Percentiles rank a stretch among this genome's conserved stretches.
Evolutionary conservation across 108 stramenopile species (phyloP).

Genomic region (Fistulifera pelliculosa): DNA sequence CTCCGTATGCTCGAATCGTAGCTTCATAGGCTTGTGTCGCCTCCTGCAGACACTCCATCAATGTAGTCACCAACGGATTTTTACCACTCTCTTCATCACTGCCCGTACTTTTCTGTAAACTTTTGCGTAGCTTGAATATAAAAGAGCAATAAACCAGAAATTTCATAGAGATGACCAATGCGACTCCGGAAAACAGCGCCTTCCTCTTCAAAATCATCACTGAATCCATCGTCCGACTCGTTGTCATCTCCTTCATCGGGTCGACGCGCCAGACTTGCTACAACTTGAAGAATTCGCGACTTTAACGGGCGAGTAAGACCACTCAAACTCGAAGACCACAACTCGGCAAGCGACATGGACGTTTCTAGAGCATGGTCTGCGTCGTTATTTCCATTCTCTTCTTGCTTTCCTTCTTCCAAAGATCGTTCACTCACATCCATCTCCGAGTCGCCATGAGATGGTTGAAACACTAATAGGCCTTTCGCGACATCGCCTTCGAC

Average conservation of each 20-base stretch:
- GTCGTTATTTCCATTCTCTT: neutral
- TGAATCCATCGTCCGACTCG: constrained; percentile 26
- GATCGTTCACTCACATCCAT: constrained; percentile 15
- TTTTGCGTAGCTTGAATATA: constrained; percentile 62
- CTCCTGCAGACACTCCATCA: constrained; percentile 62
- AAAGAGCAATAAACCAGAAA: constrained; percentile 74
- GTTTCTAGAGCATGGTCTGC: constrained; percentile 15
- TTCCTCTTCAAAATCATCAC: constrained; percentile 59
- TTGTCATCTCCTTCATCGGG: constrained; percentile 32
- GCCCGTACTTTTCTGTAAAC: neutral
- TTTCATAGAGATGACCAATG: constrained; percentile 57
- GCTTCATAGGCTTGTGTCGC: constrained; percentile 62
- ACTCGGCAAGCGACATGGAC: constrained; percentile 36
- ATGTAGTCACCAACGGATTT: constrained; percentile 46
- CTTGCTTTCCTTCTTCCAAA: neutral
- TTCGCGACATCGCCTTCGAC: constrained; percentile 74
- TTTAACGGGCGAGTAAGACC: constrained; percentile 74
- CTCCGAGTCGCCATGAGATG: constrained; percentile 8
- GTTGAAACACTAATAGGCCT: constrained; percentile 28
- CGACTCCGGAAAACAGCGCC: constrained; percentile 37
- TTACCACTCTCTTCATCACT: neutral
- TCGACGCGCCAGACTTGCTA: constrained; percentile 44
- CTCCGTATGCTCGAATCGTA: constrained; percentile 64
- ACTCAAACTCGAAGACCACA: constrained; percentile 65
- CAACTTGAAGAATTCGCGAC: constrained; percentile 67